Evolutionary conservation across 768 basidiomycete genomes (phyloP).

Genomic region (Amanita exitialis): DNA sequence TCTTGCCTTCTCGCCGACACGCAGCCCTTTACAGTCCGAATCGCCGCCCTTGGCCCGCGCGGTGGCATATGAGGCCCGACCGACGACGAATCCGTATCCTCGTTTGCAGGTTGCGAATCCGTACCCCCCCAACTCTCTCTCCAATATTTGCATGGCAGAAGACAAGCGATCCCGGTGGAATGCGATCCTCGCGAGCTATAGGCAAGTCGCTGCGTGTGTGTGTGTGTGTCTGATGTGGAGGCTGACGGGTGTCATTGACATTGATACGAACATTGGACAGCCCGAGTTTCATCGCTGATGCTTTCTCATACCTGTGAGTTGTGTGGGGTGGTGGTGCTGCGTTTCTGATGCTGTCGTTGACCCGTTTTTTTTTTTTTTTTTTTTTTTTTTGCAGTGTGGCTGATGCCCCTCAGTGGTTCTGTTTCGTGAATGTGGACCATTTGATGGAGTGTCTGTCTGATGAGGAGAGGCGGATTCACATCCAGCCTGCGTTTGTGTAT

Average conservation of each 20-base stretch:
- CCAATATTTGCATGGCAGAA: slow-evolving; percentile 19
- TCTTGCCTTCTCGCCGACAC: background rate
- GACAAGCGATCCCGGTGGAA: slow-evolving; percentile 36
- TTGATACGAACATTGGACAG: slow-evolving; percentile 18
- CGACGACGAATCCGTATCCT: slow-evolving; percentile 26
- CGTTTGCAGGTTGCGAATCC: slow-evolving; percentile 28
- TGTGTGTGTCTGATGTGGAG: no score
- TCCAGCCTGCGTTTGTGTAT: slow-evolving; percentile 66
- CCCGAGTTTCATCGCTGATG: slow-evolving; percentile 36
- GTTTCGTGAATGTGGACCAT: slow-evolving; percentile 51
- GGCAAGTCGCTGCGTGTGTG: slow-evolving; percentile 18
- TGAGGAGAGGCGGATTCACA: slow-evolving; percentile 38
- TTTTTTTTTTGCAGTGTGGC: slow-evolving; percentile 47
- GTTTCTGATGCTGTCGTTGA: background rate
- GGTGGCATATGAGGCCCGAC: slow-evolving; percentile 24
- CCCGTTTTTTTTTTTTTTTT: no score
- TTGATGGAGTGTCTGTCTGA: slow-evolving; percentile 43
- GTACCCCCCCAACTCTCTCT: slow-evolving; percentile 19
- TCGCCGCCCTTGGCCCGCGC: slow-evolving; percentile 21
- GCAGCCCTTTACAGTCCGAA: slow-evolving; percentile 15
- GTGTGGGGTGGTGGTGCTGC: background rate
- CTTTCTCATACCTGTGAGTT: slow-evolving; percentile 42
- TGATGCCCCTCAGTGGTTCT: slow-evolving; percentile 56
- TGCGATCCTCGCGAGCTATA: slow-evolving; percentile 24
- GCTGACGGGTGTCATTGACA: slow-evolving; percentile 7